Conservation (phyloP, 2,329 filamentous ascomycete species). For the Juglanconis sp. region DNA sequence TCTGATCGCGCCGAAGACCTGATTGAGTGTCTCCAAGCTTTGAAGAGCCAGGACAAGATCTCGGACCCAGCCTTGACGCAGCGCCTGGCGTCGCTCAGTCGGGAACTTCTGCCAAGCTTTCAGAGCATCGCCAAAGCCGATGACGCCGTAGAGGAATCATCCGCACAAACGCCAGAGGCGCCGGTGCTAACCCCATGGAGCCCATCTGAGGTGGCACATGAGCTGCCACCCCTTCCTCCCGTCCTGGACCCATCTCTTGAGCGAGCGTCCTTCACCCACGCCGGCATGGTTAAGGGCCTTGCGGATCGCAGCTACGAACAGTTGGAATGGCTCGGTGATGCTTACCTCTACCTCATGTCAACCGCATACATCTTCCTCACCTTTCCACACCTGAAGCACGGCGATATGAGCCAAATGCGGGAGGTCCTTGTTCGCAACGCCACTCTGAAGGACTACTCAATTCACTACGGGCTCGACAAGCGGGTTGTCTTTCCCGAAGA, state of each 20-base stretch:
- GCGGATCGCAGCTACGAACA: conserved; percentile 66
- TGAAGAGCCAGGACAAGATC: conserved; percentile 19
- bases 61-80: conserved; percentile 21
- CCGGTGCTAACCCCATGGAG: conserved; percentile 45
- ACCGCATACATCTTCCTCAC: conserved; percentile 72
- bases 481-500: conserved; percentile 56
- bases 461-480: conserved; percentile 67
- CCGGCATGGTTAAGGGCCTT: conserved; percentile 39
- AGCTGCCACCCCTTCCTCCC: conserved; percentile 57
- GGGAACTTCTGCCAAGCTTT: conserved; percentile 12
- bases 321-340: conserved; percentile 86
- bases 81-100: conserved; percentile 20
- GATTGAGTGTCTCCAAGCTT: conserved; percentile 33
- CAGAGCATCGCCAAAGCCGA: conserved; percentile 5
- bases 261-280: conserved; percentile 65
- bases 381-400: conserved; percentile 63
- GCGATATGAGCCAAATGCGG: conserved; percentile 70
- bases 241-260: conserved; percentile 60
- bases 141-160: not conserved
- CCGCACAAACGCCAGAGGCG: conserved; percentile 4
- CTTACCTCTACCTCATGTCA: conserved; percentile 76
- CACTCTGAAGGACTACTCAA: conserved; percentile 67
- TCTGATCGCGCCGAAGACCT: conserved; percentile 36
- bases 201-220: conserved; percentile 43
- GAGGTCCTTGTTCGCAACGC: conserved; percentile 79